Evolutionary conservation across 352 stramenopile species (phyloP), one percentile per base, ranked within the genome.

Genomic region (Phytophthora hibernalis): DNA sequence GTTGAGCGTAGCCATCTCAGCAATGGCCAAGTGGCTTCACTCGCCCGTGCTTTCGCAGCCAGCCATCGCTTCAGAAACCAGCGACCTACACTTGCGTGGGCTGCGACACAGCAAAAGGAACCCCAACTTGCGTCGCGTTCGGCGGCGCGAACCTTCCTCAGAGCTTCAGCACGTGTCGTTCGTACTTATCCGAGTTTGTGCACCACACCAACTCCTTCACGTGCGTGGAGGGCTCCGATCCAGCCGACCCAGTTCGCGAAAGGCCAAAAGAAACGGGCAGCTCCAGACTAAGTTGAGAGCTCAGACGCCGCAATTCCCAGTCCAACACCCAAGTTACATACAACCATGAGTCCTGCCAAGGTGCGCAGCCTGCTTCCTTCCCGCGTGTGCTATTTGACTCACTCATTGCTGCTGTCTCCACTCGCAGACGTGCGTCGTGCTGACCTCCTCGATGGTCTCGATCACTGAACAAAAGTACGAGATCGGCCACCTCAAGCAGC

Each of bases 381-480:
- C n/a, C 40, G 16, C 16, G 40, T 47, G 40, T 47, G 8, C 40
- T 47, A 28, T 16, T 10, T 24, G 1, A 11, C 18, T 16, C 26
- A 31, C 26, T 31, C 5, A 31, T 10, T 31, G 26, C 26, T 22
- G 40, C n/a, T 30, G 20, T 22, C 28, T 21, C 20, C 42, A 55
- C 20, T 15, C 20, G n/a, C 56, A 82, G 54, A 77, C 54, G 37
- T 93, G 85, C 65, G 73, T 93, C 18, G 74, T 93, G 51, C 67
- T 93, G 61, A 90, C 81, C 47, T 93, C 85, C 37, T 93, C 85
- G 20, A 89, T 83, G 66, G 80, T 89, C 30, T 91, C 82, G 26
- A 81, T 90, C 63, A 60, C 81, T 18, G 87, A 93, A 59, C 85
- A 95, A 70, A 92, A 92, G 79, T 82, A 74, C 63, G 82, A 93